phyloP scores from a whole-genome alignment of 345 rosid genomes.

The Camelina neglecta region DNA sequence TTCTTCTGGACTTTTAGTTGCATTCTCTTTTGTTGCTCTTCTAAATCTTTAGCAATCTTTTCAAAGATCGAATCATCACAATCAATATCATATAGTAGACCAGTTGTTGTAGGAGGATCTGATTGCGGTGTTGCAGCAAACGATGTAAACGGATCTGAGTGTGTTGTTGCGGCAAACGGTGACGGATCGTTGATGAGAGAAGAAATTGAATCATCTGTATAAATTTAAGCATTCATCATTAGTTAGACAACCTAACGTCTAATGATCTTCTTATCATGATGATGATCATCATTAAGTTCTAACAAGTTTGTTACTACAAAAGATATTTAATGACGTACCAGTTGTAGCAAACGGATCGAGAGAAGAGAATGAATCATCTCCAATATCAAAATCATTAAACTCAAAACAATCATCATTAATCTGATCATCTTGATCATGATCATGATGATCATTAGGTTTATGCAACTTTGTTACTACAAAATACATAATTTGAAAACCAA shows the following conservation, averaged over 20 bases:
- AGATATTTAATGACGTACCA: not conserved
- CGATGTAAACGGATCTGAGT: not conserved
- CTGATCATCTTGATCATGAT: not conserved
- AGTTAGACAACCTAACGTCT: not conserved
- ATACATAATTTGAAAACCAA: not conserved
- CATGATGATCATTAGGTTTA: not conserved
- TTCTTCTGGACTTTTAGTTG: not conserved
- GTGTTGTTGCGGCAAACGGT: not conserved
- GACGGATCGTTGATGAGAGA: not conserved
- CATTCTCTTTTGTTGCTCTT: constrained; percentile 3
- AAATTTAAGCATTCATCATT: not conserved
- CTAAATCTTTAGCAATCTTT: not conserved
- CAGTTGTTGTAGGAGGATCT: not conserved
- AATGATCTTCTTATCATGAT: not conserved
- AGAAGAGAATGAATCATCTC: not conserved
- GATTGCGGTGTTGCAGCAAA: not conserved
- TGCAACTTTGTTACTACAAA: constrained; percentile 2
- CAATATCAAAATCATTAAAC: not conserved
- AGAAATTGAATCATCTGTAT: not conserved
- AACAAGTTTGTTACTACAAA: not conserved
- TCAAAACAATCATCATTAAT: not conserved
- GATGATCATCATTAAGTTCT: not conserved
- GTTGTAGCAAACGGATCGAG: not conserved
- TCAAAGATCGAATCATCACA: not conserved
- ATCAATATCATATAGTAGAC: not conserved